A percentile compares a stretch with the other conserved stretches of the same genome.
These are phyloP conservation scores for Chlorophyllum brunneum DNA, from an alignment of 768 basidiomycete species.

Conservation along the genomic window DNA sequence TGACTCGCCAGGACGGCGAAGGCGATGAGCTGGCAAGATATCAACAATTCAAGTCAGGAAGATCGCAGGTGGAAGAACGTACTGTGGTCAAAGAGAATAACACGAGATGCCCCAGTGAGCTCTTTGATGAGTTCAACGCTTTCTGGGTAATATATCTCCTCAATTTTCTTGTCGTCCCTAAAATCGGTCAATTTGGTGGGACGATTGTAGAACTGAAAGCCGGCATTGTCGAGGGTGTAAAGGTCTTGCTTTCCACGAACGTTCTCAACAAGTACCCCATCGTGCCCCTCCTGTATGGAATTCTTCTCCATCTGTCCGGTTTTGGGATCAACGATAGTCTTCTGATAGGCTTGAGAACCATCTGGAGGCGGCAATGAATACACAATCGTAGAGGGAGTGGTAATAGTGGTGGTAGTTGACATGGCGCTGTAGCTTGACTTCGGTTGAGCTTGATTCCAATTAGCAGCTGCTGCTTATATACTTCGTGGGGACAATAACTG, in stretches of 20 bases:
- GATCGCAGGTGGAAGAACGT: conserved; percentile 19
- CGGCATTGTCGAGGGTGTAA: conserved; percentile 43
- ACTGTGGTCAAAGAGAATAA: conserved; percentile 64
- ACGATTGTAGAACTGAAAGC: conserved; percentile 42
- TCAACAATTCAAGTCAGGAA: background rate
- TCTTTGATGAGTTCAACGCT: conserved; percentile 54
- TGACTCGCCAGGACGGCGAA: conserved; percentile 13
- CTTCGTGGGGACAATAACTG: no score
- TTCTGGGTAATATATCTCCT: conserved; percentile 58
- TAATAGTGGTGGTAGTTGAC: background rate
- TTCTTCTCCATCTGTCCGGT: conserved; percentile 37
- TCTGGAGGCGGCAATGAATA: conserved; percentile 36
- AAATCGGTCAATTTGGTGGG: conserved; percentile 42
- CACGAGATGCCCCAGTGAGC: conserved; percentile 54
- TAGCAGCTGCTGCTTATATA: no score
- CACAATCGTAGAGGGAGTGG: conserved; percentile 25
- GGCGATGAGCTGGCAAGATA: conserved; percentile 13
- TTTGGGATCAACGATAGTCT: conserved; percentile 28
- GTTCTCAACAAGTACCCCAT: conserved; percentile 43
- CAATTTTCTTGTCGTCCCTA: conserved; percentile 46
- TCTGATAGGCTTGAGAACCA: conserved; percentile 36
- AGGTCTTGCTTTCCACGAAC: conserved; percentile 46
- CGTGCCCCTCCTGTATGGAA: conserved; percentile 21
- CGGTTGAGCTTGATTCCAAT: no score
- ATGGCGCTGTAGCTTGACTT: background rate